Conservation (phyloP, 202 grass and related monocot genomes). For the Zoysia matrella region DNA sequence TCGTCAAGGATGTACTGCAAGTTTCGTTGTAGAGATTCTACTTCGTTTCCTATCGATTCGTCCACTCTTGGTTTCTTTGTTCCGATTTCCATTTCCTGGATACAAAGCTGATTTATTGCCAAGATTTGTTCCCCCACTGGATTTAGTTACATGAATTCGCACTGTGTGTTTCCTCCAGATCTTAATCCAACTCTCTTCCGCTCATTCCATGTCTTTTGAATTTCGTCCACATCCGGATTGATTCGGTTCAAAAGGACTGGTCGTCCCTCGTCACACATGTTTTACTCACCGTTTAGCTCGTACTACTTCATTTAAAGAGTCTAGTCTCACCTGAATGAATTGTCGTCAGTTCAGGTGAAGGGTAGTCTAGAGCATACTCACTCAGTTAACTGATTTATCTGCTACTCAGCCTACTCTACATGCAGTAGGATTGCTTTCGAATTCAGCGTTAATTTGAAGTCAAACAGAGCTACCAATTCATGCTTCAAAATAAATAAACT, state of each 20-base stretch:
- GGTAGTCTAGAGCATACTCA: too few relatives aligned
- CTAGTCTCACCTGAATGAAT: slow-evolving; percentile 48
- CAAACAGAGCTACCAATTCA: neutral
- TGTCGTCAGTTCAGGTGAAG: neutral
- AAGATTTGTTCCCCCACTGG: slow-evolving; percentile 17
- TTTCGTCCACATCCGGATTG: slow-evolving; percentile 27
- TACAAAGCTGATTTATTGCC: neutral
- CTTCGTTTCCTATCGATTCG: too few relatives aligned
- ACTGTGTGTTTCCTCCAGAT: slow-evolving; percentile 25
- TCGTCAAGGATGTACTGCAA: slow-evolving; percentile 13
- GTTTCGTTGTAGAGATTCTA: neutral
- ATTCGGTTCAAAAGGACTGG: neutral
- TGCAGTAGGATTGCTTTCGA: slow-evolving; percentile 2
- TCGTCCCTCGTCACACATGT: slow-evolving; percentile 1
- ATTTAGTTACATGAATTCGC: slow-evolving; percentile 37
- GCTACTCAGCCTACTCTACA: neutral
- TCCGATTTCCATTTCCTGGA: neutral
- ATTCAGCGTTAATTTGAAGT: neutral
- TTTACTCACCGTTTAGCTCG: neutral
- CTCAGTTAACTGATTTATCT: neutral
- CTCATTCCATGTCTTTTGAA: slow-evolving; percentile 23
- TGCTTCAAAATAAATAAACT: neutral
- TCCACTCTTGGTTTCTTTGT: neutral
- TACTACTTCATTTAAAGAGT: slow-evolving; percentile 46
- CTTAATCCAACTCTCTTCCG: slow-evolving; percentile 12